Conservation (phyloP, 257 asterid genomes). For the Apocynum venetum region DNA sequence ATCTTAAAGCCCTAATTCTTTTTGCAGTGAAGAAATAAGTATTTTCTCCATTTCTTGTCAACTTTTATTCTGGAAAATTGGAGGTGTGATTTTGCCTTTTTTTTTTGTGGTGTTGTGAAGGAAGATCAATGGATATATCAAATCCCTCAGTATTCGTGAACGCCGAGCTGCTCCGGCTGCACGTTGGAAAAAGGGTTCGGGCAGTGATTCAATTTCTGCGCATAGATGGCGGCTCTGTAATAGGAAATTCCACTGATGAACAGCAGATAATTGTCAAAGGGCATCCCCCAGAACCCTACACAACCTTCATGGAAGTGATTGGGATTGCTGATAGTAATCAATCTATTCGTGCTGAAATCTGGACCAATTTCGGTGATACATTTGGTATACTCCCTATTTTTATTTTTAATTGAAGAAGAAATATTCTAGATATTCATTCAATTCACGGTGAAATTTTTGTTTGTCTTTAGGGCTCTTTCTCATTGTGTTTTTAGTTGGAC, state of each 20-base stretch:
- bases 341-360: constrained; percentile 67
- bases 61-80: neutral
- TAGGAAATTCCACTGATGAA: constrained; percentile 80
- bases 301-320: constrained; percentile 78
- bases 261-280: constrained; percentile 75
- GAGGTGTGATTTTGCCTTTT: neutral
- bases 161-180: constrained; percentile 60
- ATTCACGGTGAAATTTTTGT: neutral
- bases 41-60: neutral
- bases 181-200: constrained; percentile 72
- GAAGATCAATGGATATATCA: constrained; percentile 64
- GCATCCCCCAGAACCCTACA: constrained; percentile 51
- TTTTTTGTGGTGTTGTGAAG: neutral
- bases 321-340: constrained; percentile 75
- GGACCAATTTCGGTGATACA: constrained; percentile 81
- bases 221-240: constrained; percentile 63
- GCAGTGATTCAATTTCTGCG: constrained; percentile 78
- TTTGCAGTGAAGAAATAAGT: neutral
- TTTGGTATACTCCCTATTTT: constrained; percentile 44
- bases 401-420: neutral
- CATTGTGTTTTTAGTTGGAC: neutral
- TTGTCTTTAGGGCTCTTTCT: neutral
- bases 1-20: neutral
- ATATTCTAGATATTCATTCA: too few relatives aligned
- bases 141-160: constrained; percentile 84